Base-by-base conservation (phyloP, 352 stramenopile species). In the Pythium aquatile region DNA sequence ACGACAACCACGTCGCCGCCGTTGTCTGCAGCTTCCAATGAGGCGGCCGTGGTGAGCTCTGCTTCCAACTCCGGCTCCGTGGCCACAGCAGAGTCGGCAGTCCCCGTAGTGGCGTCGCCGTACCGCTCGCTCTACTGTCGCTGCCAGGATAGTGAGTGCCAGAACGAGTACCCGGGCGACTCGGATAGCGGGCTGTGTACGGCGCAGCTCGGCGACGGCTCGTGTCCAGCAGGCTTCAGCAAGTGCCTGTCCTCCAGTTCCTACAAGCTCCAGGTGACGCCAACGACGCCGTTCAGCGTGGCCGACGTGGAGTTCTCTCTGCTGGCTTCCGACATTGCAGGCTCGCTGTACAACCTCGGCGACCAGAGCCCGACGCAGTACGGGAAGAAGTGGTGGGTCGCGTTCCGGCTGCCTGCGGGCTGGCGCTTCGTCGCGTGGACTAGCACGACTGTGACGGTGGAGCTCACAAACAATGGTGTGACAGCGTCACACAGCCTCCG, bases 361-460 rank as follows among this genome's bases (percentile, higher is more conserved):
- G 56, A 74, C 16, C 69, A 87, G 49, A 81, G 83, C 44, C 82
- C 84, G 3, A 64, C 89, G 7, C 52, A 53, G 10, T 61, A 59
- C 26, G 70, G 68, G 9, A 83, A 66, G 40, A 84, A 87, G 8
- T 93, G 84, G 82, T 93, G 84, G 84, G 68, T 93, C 58, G 81
- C 79, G 1, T 84, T 93, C 42, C 81, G 68, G 2, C 73, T 93
- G 1, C 84, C 82, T 10, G 64, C 42, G 26, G 78, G 69, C 26
- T 93, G 84, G 84, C 75, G 81, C 58, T 93, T 90, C 54, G 82
- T 93, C 17, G 64, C 73, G 9, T 91, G 82, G 84, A 65, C 74
- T 30, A 85, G 74, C 57, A 91, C 84, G 51, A 69, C 61, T 2
- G 72, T 83, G 6, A 52, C 79, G 26, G 79, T 88, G n/a, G 79